These are phyloP conservation scores for Fusarium algeriense DNA, from an alignment of 2,329 filamentous ascomycete species.

Conservation along the genomic window DNA sequence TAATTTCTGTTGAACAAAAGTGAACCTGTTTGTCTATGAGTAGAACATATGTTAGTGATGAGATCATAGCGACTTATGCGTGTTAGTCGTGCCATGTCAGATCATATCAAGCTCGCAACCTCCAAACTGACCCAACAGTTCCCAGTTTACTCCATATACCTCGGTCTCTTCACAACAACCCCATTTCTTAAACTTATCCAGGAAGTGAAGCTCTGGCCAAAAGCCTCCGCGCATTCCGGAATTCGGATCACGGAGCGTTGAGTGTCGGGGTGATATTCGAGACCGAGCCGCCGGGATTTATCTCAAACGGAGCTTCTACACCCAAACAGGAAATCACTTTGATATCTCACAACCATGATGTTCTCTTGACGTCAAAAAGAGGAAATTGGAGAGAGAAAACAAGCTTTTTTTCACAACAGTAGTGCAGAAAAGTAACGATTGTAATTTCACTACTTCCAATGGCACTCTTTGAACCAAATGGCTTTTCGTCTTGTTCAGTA, in stretches of 20 bases:
- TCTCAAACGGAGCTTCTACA: neutral
- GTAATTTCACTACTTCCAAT: neutral
- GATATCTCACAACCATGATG: neutral
- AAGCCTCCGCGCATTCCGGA: neutral
- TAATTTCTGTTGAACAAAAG: neutral
- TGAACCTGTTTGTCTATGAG: neutral
- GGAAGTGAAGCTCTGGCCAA: neutral
- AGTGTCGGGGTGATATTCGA: slow-evolving; percentile 11
- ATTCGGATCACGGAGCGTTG: neutral
- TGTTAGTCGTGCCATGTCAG: slow-evolving; percentile 12
- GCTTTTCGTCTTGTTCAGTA: neutral
- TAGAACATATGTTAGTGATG: neutral
- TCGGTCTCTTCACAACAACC: neutral
- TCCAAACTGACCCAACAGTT: neutral
- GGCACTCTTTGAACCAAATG: neutral
- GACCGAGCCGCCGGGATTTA: slow-evolving; percentile 16
- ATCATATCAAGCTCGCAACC: neutral
- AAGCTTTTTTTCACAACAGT: neutral
- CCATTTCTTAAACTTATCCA: neutral
- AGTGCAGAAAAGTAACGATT: neutral
- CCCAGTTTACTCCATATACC: neutral
- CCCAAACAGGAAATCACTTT: neutral
- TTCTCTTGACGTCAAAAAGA: neutral
- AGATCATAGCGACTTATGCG: neutral
- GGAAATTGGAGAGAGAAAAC: neutral